These are phyloP conservation scores for Hypomyces rosellus DNA, from an alignment of 2,329 filamentous ascomycete species.

Conservation along the genomic window DNA sequence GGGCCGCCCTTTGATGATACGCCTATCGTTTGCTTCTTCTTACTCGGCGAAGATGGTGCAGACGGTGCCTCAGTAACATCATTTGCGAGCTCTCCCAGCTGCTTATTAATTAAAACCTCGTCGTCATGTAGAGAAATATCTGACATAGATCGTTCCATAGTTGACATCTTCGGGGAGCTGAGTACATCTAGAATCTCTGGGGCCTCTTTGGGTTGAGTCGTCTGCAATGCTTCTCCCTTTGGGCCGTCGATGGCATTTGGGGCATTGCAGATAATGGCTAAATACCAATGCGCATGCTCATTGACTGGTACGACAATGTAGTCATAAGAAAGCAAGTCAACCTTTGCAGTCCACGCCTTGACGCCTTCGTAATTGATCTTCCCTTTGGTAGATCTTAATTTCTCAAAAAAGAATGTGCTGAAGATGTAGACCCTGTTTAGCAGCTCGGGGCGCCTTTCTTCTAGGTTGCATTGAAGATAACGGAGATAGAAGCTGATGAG, in stretches of 20 bases:
- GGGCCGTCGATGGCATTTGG: constrained; percentile 45
- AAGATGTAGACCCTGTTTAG: constrained; percentile 73
- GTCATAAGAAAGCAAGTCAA: constrained; percentile 79
- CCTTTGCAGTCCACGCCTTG: constrained; percentile 76
- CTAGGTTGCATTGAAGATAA: constrained; percentile 58
- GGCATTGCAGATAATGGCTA: constrained; percentile 91
- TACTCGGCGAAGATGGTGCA: not conserved
- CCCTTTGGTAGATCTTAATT: constrained; percentile 57
- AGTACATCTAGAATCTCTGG: constrained; percentile 7
- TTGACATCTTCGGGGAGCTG: constrained; percentile 11
- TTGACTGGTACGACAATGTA: constrained; percentile 92
- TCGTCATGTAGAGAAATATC: constrained; percentile 21
- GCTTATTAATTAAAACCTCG: not conserved
- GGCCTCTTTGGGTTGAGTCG: constrained; percentile 11
- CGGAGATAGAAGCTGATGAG: constrained; percentile 83
- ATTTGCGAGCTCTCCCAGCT: constrained; percentile 3
- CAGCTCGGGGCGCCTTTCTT: constrained; percentile 47
- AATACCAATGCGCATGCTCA: constrained; percentile 82
- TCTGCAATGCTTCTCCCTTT: constrained; percentile 4
- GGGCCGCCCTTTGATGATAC: constrained; percentile 29
- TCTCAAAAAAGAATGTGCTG: constrained; percentile 87
- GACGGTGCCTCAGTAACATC: not conserved
- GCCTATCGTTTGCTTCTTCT: constrained; percentile 12
- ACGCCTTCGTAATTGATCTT: constrained; percentile 80
- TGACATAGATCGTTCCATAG: constrained; percentile 17